Evolutionary conservation across 75 land plant species (phyloP), one percentile per base, ranked within the genome.

Genomic region (Picea sitchensis): DNA sequence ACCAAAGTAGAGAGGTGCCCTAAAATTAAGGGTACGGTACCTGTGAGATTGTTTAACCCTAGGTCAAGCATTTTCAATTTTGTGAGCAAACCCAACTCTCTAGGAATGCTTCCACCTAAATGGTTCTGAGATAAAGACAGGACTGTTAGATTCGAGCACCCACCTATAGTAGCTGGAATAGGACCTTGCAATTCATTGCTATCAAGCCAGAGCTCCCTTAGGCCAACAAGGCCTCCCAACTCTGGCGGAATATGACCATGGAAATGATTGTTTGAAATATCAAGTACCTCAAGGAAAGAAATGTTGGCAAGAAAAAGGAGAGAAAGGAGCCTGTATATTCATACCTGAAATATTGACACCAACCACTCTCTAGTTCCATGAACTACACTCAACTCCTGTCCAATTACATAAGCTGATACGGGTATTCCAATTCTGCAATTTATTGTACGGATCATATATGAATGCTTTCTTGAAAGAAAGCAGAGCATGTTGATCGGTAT

Each of bases 1-100:
- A 15, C 1, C 2, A 82, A 58, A 44, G 26, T 57, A 5, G 15
- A 65, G 62, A 88, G 73, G 0, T 73, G 56, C 0, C 84, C 83
- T 11, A 87, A 18, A 38, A 78, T 79, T 13, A n/a, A 34, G 23
- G 88, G 85, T 17, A 89, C 32, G 3, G 65, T 17, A 2, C 89
- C 91, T 0, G 62, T 58, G 32, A 91, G 76, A 23, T 80, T 65
- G 59, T 91, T 91, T 1, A 75, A 5, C 14, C 77, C 26, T 7
- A 89, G 41, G 64, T 79, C 61, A 6, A 90, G 75, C 3, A 31
- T 14, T 57, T 71, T 18, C 12, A 82, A 23, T n/a, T 77, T 68
- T 20, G 63, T 76, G 58, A 78, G 72, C 79, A 34, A 3, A 79
- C 77, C 76, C 14, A 38, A 5, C 23, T 54, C 76, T 75, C 6